Conservation (phyloP, 306 rosid species). For the Prunus davidiana region DNA sequence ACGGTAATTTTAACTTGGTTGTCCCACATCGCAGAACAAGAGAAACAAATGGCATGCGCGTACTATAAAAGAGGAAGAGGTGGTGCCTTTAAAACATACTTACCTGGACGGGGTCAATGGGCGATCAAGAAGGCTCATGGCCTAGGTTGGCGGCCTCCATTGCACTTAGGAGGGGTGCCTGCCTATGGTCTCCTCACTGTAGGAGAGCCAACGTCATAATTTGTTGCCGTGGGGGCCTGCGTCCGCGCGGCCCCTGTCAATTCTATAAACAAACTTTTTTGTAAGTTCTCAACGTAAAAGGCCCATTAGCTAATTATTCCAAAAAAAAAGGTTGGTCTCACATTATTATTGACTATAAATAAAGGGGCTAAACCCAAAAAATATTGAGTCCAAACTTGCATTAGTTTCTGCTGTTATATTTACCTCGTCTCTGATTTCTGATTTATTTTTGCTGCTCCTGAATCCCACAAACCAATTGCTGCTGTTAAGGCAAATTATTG, state of each 20-base stretch:
- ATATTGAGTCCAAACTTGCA: no score
- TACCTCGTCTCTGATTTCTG: no score
- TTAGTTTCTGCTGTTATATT: no score
- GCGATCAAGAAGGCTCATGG: slow-evolving; percentile 47
- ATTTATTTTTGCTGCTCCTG: no score
- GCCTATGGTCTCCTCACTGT: slow-evolving; percentile 55
- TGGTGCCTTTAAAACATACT: rapidly evolving
- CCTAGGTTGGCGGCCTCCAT: slow-evolving; percentile 46
- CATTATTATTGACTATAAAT: no score
- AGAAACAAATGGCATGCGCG: rapidly evolving
- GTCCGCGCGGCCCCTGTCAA: slow-evolving; percentile 67
- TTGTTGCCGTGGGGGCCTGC: slow-evolving; percentile 67
- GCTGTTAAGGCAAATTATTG: no score
- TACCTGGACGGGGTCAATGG: slow-evolving; percentile 69
- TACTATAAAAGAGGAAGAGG: not conserved
- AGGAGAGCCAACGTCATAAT: slow-evolving; percentile 69
- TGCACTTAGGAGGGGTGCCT: slow-evolving; percentile 57
- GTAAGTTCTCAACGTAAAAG: no score
- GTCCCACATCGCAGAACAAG: slow-evolving; percentile 3
- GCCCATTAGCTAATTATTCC: no score
- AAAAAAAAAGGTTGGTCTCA: no score
- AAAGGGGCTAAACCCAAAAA: no score
- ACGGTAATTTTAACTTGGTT: not conserved
- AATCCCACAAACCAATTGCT: no score
- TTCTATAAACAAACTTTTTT: no score